Evolutionary conservation across 2,329 filamentous ascomycete species (phyloP).

Genomic region (Phaeosphaeriaceae sp.): DNA sequence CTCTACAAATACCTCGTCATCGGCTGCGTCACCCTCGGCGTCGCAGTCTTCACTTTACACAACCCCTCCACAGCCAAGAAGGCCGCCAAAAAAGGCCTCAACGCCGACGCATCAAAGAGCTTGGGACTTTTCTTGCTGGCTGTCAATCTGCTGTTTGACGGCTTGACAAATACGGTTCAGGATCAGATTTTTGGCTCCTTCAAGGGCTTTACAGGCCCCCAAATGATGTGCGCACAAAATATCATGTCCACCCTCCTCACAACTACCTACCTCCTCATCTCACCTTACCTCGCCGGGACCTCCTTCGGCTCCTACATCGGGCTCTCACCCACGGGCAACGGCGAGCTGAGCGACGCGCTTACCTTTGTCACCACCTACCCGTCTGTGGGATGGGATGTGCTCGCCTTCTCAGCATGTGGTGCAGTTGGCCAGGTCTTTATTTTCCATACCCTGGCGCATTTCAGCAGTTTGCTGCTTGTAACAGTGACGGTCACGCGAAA

Average conservation of each 20-base stretch:
- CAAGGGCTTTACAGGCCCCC: slow-evolving; percentile 83
- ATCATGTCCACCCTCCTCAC: slow-evolving; percentile 84
- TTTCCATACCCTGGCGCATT: slow-evolving; percentile 88
- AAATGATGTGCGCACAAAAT: slow-evolving; percentile 99
- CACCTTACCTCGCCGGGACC: slow-evolving; percentile 78
- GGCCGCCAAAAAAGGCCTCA: slow-evolving; percentile 57
- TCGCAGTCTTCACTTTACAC: slow-evolving; percentile 94
- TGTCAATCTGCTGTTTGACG: slow-evolving; percentile 94
- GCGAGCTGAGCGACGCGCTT: slow-evolving; percentile 82
- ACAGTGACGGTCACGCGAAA: slow-evolving; percentile 97
- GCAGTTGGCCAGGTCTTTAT: slow-evolving; percentile 97
- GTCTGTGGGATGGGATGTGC: slow-evolving; percentile 81
- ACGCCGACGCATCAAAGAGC: slow-evolving; percentile 66
- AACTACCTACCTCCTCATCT: slow-evolving; percentile 74
- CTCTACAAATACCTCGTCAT: slow-evolving; percentile 97
- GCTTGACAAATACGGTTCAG: slow-evolving; percentile 94
- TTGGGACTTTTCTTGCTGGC: slow-evolving; percentile 85
- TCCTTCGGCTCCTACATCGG: slow-evolving; percentile 52
- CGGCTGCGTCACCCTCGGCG: slow-evolving; percentile 85
- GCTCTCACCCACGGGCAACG: slow-evolving; percentile 55
- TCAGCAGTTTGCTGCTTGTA: slow-evolving; percentile 89
- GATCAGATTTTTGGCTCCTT: slow-evolving; percentile 87
- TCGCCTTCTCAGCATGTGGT: slow-evolving; percentile 88
- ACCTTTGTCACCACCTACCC: slow-evolving; percentile 83
- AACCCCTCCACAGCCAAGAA: slow-evolving; percentile 57